Conservation (phyloP, 2,329 filamentous ascomycete species). For the Thielaviopsis populi region DNA sequence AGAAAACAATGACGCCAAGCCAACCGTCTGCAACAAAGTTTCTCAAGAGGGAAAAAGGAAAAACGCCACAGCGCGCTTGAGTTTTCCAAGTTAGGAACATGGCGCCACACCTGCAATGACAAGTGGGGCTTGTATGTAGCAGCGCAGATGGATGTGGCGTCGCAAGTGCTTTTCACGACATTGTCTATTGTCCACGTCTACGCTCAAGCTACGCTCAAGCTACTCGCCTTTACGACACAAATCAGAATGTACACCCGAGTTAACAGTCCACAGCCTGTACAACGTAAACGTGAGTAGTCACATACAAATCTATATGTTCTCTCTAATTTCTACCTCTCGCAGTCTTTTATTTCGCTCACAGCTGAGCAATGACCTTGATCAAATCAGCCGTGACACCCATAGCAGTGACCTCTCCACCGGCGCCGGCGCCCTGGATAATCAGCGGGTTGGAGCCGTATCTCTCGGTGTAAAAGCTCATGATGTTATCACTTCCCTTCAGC, state of each 20-base stretch:
- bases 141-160: not conserved
- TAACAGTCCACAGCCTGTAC: not conserved
- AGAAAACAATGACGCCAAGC: not conserved
- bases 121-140: not conserved
- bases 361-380: slow-evolving; percentile 68
- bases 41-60: slow-evolving; percentile 2
- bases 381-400: slow-evolving; percentile 96
- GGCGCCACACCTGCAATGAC: not conserved
- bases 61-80: not conserved
- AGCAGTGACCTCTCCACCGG: slow-evolving; percentile 87
- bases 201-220: too few species aligned
- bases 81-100: slow-evolving; percentile 4
- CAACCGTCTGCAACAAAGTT: not conserved
- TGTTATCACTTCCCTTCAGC: slow-evolving; percentile 94
- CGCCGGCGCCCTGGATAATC: slow-evolving; percentile 87
- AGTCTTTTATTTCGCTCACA: slow-evolving; percentile 24
- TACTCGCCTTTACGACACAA: too few species aligned
- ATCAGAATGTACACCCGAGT: too few species aligned
- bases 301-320: too few species aligned
- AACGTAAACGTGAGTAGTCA: not conserved
- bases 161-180: too few species aligned
- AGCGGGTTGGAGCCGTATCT: slow-evolving; percentile 82
- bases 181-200: too few species aligned
- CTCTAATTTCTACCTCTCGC: not conserved
- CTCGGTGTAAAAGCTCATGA: slow-evolving; percentile 97